phyloP scores from a whole-genome alignment of 208 protist genomes.

The Wallacemonas sp. region DNA sequence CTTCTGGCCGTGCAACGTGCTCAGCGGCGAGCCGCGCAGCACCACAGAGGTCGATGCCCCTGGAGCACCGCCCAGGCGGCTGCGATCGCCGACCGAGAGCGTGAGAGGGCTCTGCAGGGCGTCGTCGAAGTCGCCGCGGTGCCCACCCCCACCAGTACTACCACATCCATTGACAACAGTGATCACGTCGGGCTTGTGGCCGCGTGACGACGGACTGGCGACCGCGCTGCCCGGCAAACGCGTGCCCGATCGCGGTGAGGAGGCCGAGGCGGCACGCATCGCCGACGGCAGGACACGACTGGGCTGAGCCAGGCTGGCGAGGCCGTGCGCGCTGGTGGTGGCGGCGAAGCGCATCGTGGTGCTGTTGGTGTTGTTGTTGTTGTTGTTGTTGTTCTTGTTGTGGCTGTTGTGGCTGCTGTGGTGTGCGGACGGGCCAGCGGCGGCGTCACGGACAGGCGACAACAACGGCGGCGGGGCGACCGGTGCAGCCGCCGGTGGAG shows the following conservation, averaged over 20 bases:
- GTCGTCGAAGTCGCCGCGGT: background rate
- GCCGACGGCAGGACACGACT: background rate
- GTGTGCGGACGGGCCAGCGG: no score
- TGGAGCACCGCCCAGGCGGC: background rate
- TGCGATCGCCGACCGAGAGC: background rate
- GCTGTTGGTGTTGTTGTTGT: no score
- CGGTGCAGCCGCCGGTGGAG: no score
- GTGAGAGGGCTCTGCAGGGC: background rate
- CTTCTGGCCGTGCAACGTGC: background rate
- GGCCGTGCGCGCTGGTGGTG: background rate
- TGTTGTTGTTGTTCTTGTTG: no score
- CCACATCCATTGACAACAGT: background rate
- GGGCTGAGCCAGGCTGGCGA: background rate
- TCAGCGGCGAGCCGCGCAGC: background rate
- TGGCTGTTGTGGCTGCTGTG: no score
- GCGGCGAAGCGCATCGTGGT: background rate
- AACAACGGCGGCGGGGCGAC: no score
- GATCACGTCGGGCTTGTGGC: background rate
- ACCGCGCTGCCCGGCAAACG: background rate
- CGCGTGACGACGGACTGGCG: background rate
- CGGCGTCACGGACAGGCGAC: no score
- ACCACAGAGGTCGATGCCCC: background rate
- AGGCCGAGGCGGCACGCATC: slow-evolving; percentile 6
- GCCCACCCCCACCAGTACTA: background rate
- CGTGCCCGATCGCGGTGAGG: background rate